phyloP scores from a whole-genome alignment of 2,329 filamentous ascomycete species.

The Aspergillus sp. region DNA sequence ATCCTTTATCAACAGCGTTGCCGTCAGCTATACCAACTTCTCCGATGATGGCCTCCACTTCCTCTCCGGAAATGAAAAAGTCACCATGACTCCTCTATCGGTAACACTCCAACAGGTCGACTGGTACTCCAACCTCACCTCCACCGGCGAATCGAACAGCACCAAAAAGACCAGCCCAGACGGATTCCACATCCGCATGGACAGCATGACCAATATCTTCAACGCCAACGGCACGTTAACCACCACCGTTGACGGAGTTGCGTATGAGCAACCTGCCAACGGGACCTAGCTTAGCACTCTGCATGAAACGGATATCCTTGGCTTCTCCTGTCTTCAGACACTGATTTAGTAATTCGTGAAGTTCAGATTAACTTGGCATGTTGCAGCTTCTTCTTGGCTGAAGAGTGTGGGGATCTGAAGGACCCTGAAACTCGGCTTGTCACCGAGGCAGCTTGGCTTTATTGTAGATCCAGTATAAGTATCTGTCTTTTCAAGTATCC shows the following conservation, averaged over 20 bases:
- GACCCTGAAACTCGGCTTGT: too few relatives aligned
- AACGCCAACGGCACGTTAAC: constrained; percentile 38
- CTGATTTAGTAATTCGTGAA: too few relatives aligned
- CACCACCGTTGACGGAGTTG: constrained; percentile 32
- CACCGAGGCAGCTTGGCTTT: too few relatives aligned
- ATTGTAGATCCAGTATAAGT: too few relatives aligned
- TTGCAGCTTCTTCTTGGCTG: too few relatives aligned
- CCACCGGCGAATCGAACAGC: constrained; percentile 22
- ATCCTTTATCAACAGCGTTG: constrained; percentile 19
- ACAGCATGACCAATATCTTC: constrained; percentile 37
- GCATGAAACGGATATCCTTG: too few relatives aligned
- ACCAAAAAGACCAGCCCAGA: constrained; percentile 36
- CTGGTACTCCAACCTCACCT: constrained; percentile 37
- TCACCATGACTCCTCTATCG: constrained; percentile 18
- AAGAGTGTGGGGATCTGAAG: too few relatives aligned
- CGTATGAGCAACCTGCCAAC: constrained; percentile 37
- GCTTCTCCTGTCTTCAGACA: too few relatives aligned
- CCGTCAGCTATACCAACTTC: constrained; percentile 32
- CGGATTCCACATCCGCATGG: constrained; percentile 37
- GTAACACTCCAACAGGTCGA: constrained; percentile 24
- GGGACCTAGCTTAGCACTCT: constrained; percentile 9
- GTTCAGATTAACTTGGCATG: too few relatives aligned
- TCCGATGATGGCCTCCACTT: constrained; percentile 31
- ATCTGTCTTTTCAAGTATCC: too few relatives aligned
- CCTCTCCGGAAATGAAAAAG: constrained; percentile 32